Evolutionary conservation across 768 basidiomycete genomes (phyloP).

Genomic region (Russula virescens): DNA sequence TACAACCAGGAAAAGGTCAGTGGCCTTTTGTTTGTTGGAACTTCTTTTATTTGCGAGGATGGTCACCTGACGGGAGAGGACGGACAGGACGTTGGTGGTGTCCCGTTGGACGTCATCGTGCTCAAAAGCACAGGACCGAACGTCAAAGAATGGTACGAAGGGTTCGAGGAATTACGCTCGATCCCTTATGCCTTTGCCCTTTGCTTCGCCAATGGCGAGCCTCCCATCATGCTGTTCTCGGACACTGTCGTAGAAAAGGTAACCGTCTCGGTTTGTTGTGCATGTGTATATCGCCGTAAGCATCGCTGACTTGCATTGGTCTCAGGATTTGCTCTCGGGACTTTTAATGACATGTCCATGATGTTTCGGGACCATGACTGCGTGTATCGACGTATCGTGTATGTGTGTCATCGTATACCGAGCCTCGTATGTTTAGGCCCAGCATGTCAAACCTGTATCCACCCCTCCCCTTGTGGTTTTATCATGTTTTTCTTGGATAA

Average conservation of each 20-base stretch:
- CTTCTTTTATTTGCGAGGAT: background rate
- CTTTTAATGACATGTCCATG: constrained; percentile 19
- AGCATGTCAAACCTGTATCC: background rate
- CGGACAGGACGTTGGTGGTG: constrained; percentile 6
- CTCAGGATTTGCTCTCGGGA: constrained; percentile 14
- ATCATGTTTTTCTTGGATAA: background rate
- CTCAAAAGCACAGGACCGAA: background rate
- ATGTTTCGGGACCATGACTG: background rate
- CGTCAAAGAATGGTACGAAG: constrained; percentile 22
- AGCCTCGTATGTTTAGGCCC: background rate
- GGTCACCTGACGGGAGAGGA: background rate
- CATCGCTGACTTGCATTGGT: background rate
- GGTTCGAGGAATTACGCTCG: constrained; percentile 22
- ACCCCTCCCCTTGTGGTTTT: too few relatives aligned
- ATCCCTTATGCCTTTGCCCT: constrained; percentile 22
- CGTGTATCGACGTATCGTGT: background rate
- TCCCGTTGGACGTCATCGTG: constrained; percentile 12
- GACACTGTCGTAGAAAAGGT: constrained; percentile 21
- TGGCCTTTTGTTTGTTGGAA: too few relatives aligned
- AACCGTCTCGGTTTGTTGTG: too few relatives aligned
- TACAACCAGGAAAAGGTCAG: constrained; percentile 18
- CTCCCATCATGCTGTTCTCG: constrained; percentile 17
- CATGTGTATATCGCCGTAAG: too few relatives aligned
- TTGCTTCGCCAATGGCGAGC: constrained; percentile 8
- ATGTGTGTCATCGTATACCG: background rate